These are phyloP conservation scores for Coprinopsis sp. DNA, from an alignment of 768 basidiomycete genomes.

Conservation along the genomic window DNA sequence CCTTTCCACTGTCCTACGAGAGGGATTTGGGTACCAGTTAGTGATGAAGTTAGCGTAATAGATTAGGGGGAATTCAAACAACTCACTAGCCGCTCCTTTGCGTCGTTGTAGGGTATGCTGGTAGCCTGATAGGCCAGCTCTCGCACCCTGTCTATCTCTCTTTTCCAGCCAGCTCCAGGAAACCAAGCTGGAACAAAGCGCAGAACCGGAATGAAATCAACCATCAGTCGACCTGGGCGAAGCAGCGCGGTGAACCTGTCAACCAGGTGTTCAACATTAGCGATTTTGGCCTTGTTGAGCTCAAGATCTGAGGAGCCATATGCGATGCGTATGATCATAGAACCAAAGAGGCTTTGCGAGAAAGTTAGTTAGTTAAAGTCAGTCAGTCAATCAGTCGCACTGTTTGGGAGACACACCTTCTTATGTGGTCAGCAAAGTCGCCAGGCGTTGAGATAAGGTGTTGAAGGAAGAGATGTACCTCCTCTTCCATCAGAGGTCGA, in stretches of 20 bases:
- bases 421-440: constrained; percentile 5
- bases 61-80: too few species aligned
- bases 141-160: neutral
- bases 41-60: too few species aligned
- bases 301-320: constrained; percentile 26
- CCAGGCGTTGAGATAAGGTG: constrained; percentile 29
- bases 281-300: constrained; percentile 24
- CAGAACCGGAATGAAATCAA: neutral
- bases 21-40: too few species aligned
- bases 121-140: neutral
- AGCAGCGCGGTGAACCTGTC: neutral
- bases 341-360: constrained; percentile 32
- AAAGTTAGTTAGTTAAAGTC: too few species aligned
- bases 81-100: neutral
- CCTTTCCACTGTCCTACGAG: too few species aligned
- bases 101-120: neutral
- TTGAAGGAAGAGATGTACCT: constrained; percentile 34
- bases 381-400: too few species aligned
- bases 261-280: neutral
- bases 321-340: constrained; percentile 31
- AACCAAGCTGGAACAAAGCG: neutral
- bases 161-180: neutral
- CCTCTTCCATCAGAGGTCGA: constrained; percentile 35
- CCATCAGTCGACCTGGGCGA: neutral
- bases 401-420: neutral